A percentile compares a stretch with the other conserved stretches of the same genome.
Evolutionary conservation across 2,329 filamentous ascomycete genomes (phyloP).

Genomic region (Plectosphaerella sp.): DNA sequence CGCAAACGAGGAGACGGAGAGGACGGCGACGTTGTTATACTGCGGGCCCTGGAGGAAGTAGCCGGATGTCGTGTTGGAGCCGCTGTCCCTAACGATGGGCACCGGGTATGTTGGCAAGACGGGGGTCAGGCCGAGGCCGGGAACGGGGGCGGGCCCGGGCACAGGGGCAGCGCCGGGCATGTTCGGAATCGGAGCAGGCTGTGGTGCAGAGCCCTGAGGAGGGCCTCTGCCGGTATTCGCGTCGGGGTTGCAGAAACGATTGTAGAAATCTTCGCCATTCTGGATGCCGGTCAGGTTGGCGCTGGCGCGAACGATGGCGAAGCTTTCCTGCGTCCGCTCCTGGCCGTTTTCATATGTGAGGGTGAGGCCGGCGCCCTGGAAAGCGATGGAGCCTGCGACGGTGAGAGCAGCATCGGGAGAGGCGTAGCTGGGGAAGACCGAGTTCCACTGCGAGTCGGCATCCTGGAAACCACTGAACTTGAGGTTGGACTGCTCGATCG

Average conservation of each 20-base stretch:
- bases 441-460: constrained; percentile 48
- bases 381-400: constrained; percentile 19
- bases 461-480: constrained; percentile 46
- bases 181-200: constrained; percentile 3
- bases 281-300: constrained; percentile 23
- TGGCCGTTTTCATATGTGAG: constrained; percentile 27
- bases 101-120: constrained; percentile 18
- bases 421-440: constrained; percentile 21
- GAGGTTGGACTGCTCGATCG: constrained; percentile 41
- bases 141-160: not conserved
- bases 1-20: constrained; percentile 20
- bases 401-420: constrained; percentile 12
- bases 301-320: constrained; percentile 14
- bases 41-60: constrained; percentile 29
- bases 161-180: not conserved
- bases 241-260: constrained; percentile 25
- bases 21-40: constrained; percentile 27
- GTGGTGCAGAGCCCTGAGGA: not conserved
- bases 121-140: not conserved
- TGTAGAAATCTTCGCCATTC: constrained; percentile 29
- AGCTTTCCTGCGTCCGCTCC: constrained; percentile 19
- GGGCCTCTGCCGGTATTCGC: not conserved
- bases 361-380: constrained; percentile 21
- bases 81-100: constrained; percentile 21
- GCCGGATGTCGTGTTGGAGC: constrained; percentile 21